Base-by-base conservation (phyloP, 805 yeast species). In the Kodamaea jinghongensis region DNA sequence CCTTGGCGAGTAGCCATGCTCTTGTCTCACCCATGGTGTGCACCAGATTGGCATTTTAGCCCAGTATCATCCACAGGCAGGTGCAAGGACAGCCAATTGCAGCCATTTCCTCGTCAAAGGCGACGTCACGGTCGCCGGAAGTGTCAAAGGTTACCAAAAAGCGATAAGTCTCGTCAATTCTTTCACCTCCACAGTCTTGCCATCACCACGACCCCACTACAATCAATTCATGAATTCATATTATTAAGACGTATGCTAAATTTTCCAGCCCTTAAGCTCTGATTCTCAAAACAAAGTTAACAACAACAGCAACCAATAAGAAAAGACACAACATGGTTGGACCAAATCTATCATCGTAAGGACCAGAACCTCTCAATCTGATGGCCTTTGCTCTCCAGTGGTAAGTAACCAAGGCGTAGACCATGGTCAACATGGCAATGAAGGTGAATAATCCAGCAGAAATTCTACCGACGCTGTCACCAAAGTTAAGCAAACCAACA, bases 371-470 rank as follows among this genome's bases (percentile, higher is more conserved):
- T 66, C 98, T 83, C 67, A 91, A 78, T 65, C 99, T 83, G 52
- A 93, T 93, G 44, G 99, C 99, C 60, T 90, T 88, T 1, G 99
- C 99, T 73, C 99, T 86, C 99, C 99, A 95, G 66, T 93, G 99
- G 64, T 93, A 93, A 9, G 98, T 93, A 34, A 88, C 76, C 46
- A 93, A 75, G 1, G 99, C 99, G 56, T 93, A 93, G 2, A 83
- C 76, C 99, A 93, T 93, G 16, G 99, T 91, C 48, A 86, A 88
- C 97, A 93, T 91, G 47, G 99, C 96, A 41, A 93, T 90, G 45
- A 91, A 73, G 3, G 99, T 95, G 74, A 93, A 93, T 41, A 93
- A 71, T 4, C 91, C 93, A 32, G 99, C 98, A 51, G 93, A 81
- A 43, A 93, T 80, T 56, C 95, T 78, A 46, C 98, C 98, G 31